Conservation (phyloP, 495 filamentous ascomycete genomes). For the Neurospora africana region DNA sequence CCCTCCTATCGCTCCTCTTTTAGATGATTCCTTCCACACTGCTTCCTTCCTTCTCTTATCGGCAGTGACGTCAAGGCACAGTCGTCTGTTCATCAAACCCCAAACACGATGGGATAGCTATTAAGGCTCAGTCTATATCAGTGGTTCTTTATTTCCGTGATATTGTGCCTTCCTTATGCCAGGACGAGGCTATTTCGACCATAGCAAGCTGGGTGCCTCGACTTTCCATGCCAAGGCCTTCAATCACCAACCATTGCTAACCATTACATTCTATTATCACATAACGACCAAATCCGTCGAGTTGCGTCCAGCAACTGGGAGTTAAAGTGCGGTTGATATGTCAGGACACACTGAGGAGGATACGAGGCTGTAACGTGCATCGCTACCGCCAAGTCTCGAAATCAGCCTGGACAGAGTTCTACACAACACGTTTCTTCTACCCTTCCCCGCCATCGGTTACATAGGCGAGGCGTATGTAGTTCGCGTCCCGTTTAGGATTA, state of each 20-base stretch:
- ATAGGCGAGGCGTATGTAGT: conserved; percentile 16
- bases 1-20: background rate
- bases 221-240: background rate
- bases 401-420: background rate
- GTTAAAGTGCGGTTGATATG: background rate
- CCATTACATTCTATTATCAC: background rate
- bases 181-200: background rate
- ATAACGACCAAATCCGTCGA: background rate
- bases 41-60: background rate
- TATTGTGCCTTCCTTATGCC: background rate
- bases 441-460: conserved; percentile 1
- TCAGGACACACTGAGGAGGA: background rate
- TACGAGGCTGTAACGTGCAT: background rate
- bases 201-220: background rate
- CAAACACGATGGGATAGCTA: background rate
- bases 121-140: conserved; percentile 12
- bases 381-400: background rate
- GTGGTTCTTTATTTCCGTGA: background rate
- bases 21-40: background rate
- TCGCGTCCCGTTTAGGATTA: conserved; percentile 6
- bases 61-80: conserved; percentile 2
- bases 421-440: background rate
- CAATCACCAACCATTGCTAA: background rate
- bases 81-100: background rate
- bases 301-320: background rate